These are phyloP conservation scores for Acacia crassicarpa DNA, from an alignment of 306 rosid genomes.

Conservation along the genomic window DNA sequence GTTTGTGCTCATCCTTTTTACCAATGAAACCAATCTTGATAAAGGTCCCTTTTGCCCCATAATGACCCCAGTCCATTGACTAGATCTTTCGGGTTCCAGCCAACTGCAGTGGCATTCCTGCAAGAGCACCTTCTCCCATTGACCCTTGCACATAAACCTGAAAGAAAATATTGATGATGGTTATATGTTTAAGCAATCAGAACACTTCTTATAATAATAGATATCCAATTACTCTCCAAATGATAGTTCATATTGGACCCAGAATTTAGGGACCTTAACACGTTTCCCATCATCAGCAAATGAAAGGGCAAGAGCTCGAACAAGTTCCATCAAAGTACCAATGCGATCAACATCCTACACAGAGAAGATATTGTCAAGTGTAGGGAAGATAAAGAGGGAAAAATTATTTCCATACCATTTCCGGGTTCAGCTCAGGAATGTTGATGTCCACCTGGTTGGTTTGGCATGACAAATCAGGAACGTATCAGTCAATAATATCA, in stretches of 20 bases:
- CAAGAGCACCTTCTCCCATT: conserved; percentile 97
- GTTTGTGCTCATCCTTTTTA: conserved; percentile 35
- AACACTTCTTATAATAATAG: background rate
- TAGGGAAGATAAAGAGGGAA: conserved; percentile 3
- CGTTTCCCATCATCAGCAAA: conserved; percentile 92
- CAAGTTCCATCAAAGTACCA: conserved; percentile 91
- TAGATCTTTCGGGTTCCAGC: conserved; percentile 85
- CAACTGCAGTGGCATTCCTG: conserved; percentile 98
- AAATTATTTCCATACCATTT: conserved; percentile 60
- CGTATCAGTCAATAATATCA: conserved; percentile 25
- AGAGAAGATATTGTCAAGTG: conserved; percentile 45
- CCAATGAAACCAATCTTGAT: conserved; percentile 90
- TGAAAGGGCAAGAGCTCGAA: conserved; percentile 84
- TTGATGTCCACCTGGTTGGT: conserved; percentile 81
- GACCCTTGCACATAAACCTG: conserved; percentile 99
- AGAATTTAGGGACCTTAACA: conserved; percentile 68
- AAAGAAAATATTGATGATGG: conserved; percentile 25
- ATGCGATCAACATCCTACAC: conserved; percentile 93
- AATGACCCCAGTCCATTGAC: conserved; percentile 98
- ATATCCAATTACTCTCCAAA: conserved; percentile 22
- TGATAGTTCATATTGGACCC: conserved; percentile 11
- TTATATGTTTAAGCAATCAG: conserved; percentile 21
- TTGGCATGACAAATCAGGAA: conserved; percentile 34
- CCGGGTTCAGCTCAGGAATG: conserved; percentile 95
- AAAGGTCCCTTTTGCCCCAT: conserved; percentile 85